These are phyloP conservation scores for Rhizopogon rudus DNA, from an alignment of 768 basidiomycete genomes.

Conservation along the genomic window DNA sequence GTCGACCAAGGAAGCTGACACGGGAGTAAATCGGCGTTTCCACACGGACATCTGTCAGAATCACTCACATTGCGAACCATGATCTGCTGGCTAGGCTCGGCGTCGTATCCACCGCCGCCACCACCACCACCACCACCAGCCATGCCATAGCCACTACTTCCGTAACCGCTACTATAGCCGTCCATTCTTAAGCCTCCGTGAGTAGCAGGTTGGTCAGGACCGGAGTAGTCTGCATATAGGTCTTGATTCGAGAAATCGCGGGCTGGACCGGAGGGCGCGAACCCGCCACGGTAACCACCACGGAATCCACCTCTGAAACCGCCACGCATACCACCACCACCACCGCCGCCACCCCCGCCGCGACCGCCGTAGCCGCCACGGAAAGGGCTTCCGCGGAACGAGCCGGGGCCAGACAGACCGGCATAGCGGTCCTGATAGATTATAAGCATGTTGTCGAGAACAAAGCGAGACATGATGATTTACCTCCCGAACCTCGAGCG, in stretches of 20 bases:
- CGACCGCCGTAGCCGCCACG: constrained; percentile 51
- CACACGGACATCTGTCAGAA: not conserved
- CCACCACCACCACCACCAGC: constrained; percentile 20
- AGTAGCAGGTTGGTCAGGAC: constrained; percentile 63
- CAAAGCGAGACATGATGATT: constrained; percentile 10
- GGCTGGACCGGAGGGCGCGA: constrained; percentile 40
- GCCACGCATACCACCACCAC: constrained; percentile 48
- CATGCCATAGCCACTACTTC: constrained; percentile 32
- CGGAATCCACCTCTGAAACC: constrained; percentile 43
- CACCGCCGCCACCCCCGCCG: constrained; percentile 48
- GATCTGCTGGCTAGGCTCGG: constrained; percentile 94
- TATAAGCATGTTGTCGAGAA: not conserved
- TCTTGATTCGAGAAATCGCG: constrained; percentile 85
- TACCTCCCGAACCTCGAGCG: constrained; percentile 94
- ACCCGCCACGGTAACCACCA: constrained; percentile 55
- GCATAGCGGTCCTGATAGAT: constrained; percentile 80
- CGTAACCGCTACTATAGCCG: constrained; percentile 34
- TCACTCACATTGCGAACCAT: constrained; percentile 93
- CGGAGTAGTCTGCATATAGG: constrained; percentile 89
- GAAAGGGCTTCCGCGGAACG: constrained; percentile 43
- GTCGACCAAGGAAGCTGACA: constrained; percentile 95
- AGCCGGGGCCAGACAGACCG: constrained; percentile 66
- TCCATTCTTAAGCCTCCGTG: constrained; percentile 32
- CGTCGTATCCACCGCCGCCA: constrained; percentile 36
- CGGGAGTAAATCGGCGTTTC: not conserved